A percentile compares a stretch with the other conserved stretches of the same genome.
phyloP scores from a whole-genome alignment of 352 stramenopile species.

The Sclerospora graminicola region DNA sequence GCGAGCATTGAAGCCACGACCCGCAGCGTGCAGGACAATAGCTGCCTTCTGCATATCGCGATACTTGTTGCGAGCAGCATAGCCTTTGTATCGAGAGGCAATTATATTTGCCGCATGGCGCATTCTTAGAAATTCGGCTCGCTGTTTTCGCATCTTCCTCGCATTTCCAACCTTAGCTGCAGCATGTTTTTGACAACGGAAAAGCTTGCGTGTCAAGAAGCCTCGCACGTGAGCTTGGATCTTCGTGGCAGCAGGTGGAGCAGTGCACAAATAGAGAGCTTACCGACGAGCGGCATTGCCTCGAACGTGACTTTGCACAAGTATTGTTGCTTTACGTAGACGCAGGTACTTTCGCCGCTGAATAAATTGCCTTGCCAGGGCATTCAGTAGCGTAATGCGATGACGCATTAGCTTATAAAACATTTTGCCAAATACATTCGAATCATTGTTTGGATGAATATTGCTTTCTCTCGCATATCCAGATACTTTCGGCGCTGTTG shows the following conservation, averaged over 20 bases:
- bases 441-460: constrained; percentile 52
- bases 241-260: constrained; percentile 61
- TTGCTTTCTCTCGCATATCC: constrained; percentile 40
- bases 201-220: constrained; percentile 57
- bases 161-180: constrained; percentile 65
- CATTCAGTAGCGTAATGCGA: constrained; percentile 61
- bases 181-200: constrained; percentile 53
- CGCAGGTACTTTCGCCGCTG: constrained; percentile 59
- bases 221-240: constrained; percentile 67
- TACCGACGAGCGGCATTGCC: constrained; percentile 66
- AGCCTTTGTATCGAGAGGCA: constrained; percentile 67
- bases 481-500: constrained; percentile 63
- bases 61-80: constrained; percentile 50
- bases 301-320: constrained; percentile 61
- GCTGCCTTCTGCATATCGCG: constrained; percentile 55
- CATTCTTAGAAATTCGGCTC: constrained; percentile 53
- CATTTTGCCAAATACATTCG: constrained; percentile 60
- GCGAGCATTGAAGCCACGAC: constrained; percentile 66
- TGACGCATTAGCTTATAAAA: constrained; percentile 37
- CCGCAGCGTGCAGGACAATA: constrained; percentile 67
- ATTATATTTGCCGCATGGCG: constrained; percentile 53
- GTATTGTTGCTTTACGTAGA: constrained; percentile 50
- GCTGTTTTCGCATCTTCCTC: constrained; percentile 54
- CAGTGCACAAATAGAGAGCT: constrained; percentile 59
- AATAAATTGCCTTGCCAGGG: constrained; percentile 59